Base-by-base conservation (phyloP, 805 yeast genomes). In the Wickerhamiella sorbophila region DNA sequence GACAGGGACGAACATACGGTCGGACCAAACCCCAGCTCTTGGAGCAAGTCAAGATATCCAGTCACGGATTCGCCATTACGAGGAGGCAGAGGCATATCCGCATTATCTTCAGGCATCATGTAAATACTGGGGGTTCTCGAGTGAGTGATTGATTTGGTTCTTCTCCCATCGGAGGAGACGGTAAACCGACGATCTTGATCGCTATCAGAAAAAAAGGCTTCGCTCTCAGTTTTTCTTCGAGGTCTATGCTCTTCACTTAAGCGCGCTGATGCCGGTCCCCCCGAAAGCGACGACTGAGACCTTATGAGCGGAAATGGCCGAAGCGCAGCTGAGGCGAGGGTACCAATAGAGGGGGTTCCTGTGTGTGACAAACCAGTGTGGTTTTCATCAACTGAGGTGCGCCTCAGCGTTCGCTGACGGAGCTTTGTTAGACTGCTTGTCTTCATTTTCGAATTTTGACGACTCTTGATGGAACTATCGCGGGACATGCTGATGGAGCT, bases 1-100 rank as follows among this genome's bases (percentile, higher is more conserved):
- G 38, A 22, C 20, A 36, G 31, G 21, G 17, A 12, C 18, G 20
- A 10, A 10, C 38, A 36, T 2, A 20, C 36, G 31, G 37, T 24
- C 6, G 39, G 29, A 15, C 41, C 48, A 18, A 35, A 40, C 16
- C 43, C 43, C 2, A n/a, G n/a, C 3, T 19, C 14, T 5, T 29
- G 31, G 9, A 40, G 39, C 31, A 22, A 8, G 10, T 20, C 35
- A 6, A 31, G 9, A 18, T 40, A 40, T 22, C 20, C 22, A 15
- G n/a, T 29, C 10, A 31, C 34, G 10, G 39, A 4, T 4, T 9
- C 4, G 3, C 14, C 15, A 14, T 8, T 16, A 5, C 32, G 21
- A 12, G 35, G 36, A 3, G 41, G 41, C 16, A 39, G 38, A 20
- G 10, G 31, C 21, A 36, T 8, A 2, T 36, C 38, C 18, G 5